These are phyloP conservation scores for Leccinum boreale DNA, from an alignment of 768 basidiomycete species.

Conservation along the genomic window DNA sequence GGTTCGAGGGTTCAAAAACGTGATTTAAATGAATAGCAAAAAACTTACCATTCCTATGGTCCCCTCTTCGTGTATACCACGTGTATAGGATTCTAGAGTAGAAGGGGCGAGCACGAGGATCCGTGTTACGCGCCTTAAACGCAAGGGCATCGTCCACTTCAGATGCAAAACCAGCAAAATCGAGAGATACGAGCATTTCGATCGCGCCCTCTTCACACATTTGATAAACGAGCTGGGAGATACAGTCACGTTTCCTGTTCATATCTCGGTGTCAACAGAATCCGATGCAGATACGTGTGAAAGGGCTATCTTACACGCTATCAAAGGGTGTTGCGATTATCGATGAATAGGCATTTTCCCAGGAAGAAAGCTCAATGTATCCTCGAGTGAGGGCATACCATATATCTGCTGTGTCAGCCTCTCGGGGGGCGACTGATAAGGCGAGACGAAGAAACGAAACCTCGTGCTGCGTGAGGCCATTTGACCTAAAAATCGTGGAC, in stretches of 20 bases:
- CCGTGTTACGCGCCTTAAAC: slow-evolving; percentile 92
- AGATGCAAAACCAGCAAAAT: slow-evolving; percentile 79
- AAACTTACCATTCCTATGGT: slow-evolving; percentile 84
- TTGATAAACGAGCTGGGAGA: slow-evolving; percentile 77
- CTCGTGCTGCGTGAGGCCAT: slow-evolving; percentile 54
- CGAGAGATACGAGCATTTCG: slow-evolving; percentile 72
- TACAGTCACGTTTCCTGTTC: slow-evolving; percentile 74
- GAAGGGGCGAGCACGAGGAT: slow-evolving; percentile 79
- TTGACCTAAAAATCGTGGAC: slow-evolving; percentile 68
- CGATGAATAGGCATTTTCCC: slow-evolving; percentile 85
- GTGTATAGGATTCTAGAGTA: slow-evolving; percentile 93
- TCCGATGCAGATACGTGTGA: slow-evolving; percentile 4
- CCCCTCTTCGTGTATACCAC: slow-evolving; percentile 84
- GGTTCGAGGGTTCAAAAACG: slow-evolving; percentile 25
- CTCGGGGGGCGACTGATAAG: slow-evolving; percentile 59
- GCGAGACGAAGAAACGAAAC: slow-evolving; percentile 77
- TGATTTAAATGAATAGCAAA: slow-evolving; percentile 7
- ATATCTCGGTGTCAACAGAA: slow-evolving; percentile 8
- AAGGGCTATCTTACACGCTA: slow-evolving; percentile 60
- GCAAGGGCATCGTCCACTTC: slow-evolving; percentile 86
- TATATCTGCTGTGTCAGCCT: slow-evolving; percentile 57
- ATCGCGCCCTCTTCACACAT: slow-evolving; percentile 92
- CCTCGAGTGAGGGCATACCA: slow-evolving; percentile 81
- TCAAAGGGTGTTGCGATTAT: slow-evolving; percentile 73
- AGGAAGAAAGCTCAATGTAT: slow-evolving; percentile 65